phyloP scores from a whole-genome alignment of 2,329 filamentous ascomycete genomes.

The Cordyceps cateniannulata region DNA sequence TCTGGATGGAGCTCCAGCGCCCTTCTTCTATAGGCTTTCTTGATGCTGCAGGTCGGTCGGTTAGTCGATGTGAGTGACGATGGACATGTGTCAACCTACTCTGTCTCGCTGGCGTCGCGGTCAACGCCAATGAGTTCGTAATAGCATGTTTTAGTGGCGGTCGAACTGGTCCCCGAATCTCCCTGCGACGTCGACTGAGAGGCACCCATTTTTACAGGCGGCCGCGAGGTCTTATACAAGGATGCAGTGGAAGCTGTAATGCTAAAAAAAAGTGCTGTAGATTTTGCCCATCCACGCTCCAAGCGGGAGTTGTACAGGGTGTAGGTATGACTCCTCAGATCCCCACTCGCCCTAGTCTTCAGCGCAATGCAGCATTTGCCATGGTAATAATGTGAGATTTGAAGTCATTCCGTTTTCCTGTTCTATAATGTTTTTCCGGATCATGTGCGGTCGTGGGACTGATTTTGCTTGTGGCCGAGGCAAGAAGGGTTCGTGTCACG shows the following conservation, averaged over 20 bases:
- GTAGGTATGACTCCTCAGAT: neutral
- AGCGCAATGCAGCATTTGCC: neutral
- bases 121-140: constrained; percentile 79
- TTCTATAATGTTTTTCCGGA: no score
- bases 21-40: constrained; percentile 85
- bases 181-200: constrained; percentile 45
- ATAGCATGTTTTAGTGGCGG: constrained; percentile 64
- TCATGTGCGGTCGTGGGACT: neutral
- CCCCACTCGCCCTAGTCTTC: neutral
- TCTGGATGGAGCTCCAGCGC: constrained; percentile 93
- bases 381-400: neutral
- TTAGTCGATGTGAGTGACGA: neutral
- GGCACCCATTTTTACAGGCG: constrained; percentile 40
- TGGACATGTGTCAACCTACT: constrained; percentile 45
- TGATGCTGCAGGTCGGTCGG: constrained; percentile 53
- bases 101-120: constrained; percentile 68
- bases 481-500: no score
- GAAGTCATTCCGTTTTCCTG: no score
- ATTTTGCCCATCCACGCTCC: neutral
- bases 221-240: neutral
- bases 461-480: neutral
- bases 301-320: neutral
- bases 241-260: neutral
- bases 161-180: constrained; percentile 20
- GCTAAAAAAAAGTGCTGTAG: neutral